Conservation (phyloP, 768 basidiomycete genomes). For the Rhodotorula kratochvilovae region DNA sequence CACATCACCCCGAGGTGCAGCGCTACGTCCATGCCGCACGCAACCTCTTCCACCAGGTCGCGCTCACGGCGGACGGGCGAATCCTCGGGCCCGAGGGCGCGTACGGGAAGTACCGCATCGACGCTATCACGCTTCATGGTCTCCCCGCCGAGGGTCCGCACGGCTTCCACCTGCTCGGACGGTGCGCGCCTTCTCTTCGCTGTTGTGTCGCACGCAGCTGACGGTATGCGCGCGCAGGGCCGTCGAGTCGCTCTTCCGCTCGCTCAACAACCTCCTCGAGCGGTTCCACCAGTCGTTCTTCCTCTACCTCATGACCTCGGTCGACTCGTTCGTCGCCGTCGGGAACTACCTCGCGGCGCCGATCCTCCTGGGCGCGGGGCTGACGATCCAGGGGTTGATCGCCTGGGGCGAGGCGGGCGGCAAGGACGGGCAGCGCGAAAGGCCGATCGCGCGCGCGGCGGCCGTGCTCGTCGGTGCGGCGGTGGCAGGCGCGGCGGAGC, state of each 20-base stretch:
- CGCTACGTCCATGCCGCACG: slow-evolving; percentile 53
- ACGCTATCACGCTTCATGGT: slow-evolving; percentile 85
- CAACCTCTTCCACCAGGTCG: slow-evolving; percentile 66
- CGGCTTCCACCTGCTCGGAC: slow-evolving; percentile 87
- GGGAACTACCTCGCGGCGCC: slow-evolving; percentile 85
- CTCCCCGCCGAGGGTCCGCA: slow-evolving; percentile 85
- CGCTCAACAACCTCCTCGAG: slow-evolving; percentile 89
- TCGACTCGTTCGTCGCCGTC: slow-evolving; percentile 74
- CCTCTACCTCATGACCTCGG: slow-evolving; percentile 75
- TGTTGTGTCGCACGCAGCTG: slow-evolving; percentile 21
- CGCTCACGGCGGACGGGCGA: slow-evolving; percentile 70
- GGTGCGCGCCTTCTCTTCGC: slow-evolving; percentile 53
- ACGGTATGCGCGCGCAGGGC: slow-evolving; percentile 52
- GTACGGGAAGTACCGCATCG: slow-evolving; percentile 89
- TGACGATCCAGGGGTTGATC: slow-evolving; percentile 77
- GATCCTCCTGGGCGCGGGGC: slow-evolving; percentile 72
- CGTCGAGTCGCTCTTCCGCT: slow-evolving; percentile 79
- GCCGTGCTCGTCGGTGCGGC: slow-evolving; percentile 4
- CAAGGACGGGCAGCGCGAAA: slow-evolving; percentile 52
- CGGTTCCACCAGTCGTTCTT: slow-evolving; percentile 96
- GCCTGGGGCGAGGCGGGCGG: slow-evolving; percentile 61
- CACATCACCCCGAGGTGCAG: neutral
- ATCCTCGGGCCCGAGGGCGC: slow-evolving; percentile 86
- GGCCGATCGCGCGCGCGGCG: neutral
- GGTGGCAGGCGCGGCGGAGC: slow-evolving; percentile 15